Conservation (phyloP, 148 eudicot genomes). For the Heliamphora exappendiculata region DNA sequence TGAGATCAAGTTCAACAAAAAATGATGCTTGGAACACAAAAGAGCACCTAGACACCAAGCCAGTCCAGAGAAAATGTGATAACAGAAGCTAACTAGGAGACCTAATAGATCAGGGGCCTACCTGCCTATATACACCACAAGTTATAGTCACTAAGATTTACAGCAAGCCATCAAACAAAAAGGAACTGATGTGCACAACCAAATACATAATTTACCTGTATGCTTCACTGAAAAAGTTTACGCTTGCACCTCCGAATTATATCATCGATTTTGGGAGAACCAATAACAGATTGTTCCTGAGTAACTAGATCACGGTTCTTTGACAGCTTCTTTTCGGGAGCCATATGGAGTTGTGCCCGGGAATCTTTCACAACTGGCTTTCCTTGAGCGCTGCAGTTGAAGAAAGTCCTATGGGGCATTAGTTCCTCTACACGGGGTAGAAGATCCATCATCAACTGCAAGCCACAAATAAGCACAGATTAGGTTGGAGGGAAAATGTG, state of each 20-base stretch:
- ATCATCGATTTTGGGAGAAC: neutral
- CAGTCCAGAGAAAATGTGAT: neutral
- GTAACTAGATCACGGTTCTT: neutral
- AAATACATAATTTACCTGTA: neutral
- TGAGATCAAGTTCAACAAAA: neutral
- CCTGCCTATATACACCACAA: neutral
- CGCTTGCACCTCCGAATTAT: neutral
- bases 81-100: neutral
- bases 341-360: neutral
- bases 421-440: conserved; percentile 32
- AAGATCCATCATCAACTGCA: conserved; percentile 34
- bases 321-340: neutral
- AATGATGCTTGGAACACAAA: neutral
- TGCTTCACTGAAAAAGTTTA: neutral
- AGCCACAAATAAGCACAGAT: neutral
- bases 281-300: neutral
- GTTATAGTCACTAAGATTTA: neutral
- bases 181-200: neutral
- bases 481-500: neutral
- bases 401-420: conserved; percentile 38
- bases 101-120: neutral
- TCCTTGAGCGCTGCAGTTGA: neutral
- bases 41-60: neutral
- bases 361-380: neutral
- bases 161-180: neutral